phyloP scores from a whole-genome alignment of 257 asterid species.

The Nicotiana attenuata region DNA sequence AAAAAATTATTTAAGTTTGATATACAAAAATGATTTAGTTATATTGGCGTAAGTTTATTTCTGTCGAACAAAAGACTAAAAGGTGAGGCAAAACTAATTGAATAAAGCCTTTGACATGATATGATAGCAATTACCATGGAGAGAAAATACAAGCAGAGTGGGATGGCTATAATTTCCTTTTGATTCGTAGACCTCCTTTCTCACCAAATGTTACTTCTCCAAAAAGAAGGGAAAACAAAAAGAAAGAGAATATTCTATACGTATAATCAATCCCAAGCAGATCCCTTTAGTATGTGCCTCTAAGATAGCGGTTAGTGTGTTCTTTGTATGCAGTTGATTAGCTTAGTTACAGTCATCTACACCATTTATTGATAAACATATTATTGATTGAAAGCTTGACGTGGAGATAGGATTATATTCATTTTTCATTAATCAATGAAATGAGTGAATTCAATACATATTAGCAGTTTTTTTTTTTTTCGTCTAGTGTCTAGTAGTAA shows the following conservation, averaged over 20 bases:
- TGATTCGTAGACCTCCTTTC: neutral
- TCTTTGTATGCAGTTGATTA: no score
- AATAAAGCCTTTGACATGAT: neutral
- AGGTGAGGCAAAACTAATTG: neutral
- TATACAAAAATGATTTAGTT: neutral
- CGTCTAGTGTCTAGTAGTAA: no score
- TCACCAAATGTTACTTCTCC: neutral
- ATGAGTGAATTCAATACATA: no score
- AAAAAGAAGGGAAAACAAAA: conserved; percentile 2
- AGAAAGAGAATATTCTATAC: conserved; percentile 2
- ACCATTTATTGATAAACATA: no score
- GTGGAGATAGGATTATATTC: neutral
- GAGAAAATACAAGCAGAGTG: neutral
- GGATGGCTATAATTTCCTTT: neutral
- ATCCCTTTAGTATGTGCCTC: neutral
- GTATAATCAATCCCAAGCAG: neutral
- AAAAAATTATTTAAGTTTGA: neutral
- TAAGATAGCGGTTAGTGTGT: no score
- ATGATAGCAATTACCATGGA: neutral
- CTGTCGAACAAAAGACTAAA: neutral
- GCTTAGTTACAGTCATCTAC: no score
- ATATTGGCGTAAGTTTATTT: neutral
- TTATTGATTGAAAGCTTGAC: neutral
- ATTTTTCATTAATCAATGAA: no score
- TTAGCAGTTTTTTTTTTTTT: no score